Base-by-base conservation (phyloP, 805 yeast genomes). In the Lipomyces yamadae region DNA sequence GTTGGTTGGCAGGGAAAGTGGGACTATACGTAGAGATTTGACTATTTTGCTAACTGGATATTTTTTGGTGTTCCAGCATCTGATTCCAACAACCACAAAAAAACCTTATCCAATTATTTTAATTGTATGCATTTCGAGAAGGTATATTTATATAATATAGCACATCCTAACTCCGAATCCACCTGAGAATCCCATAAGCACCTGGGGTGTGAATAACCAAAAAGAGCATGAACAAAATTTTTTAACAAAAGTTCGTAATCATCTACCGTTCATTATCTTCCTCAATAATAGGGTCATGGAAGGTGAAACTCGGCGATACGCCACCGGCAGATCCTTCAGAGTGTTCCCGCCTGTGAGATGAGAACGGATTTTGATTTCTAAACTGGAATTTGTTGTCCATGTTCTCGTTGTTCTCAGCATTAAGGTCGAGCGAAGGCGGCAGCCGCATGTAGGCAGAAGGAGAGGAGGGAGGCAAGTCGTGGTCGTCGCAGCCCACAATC, bases 401-500 rank as follows among this genome's bases (percentile, higher is more conserved):
- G 7, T 32, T 18, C 8, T 30, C 32, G 32, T 53, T 29, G 29
- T 8, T 30, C 7, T 32, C 34, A 11, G 18, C 32, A 13, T n/a
- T 15, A 53, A n/a, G 8, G 11, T 53, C 56, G 15, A 30, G 56
- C n/a, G 56, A 53, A n/a, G 48, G 50, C 52, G 24, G 29, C 52
- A 52, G 30, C 48, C 18, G 58, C 50, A n/a, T 2, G 37, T 13
- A 24, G 30, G 32, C 5, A 5, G 29, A 39, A 32, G 39, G 32
- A 24, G 39, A 15, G 39, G 34, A 15, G 4, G 61, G 24, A 24
- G 61, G 57, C 37, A 50, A 33, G n/a, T 55, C 58, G 50, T 50
- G 34, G 10, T 56, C 58, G 56, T 68, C 69, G 52, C 60, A 62
- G 42, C 71, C 71, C 24, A 68, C 35, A 29, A 63, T 56, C 18